A percentile compares a stretch with the other conserved stretches of the same genome.
These are phyloP conservation scores for Hamigera avellanea DNA, from an alignment of 495 filamentous ascomycete genomes.

Conservation along the genomic window DNA sequence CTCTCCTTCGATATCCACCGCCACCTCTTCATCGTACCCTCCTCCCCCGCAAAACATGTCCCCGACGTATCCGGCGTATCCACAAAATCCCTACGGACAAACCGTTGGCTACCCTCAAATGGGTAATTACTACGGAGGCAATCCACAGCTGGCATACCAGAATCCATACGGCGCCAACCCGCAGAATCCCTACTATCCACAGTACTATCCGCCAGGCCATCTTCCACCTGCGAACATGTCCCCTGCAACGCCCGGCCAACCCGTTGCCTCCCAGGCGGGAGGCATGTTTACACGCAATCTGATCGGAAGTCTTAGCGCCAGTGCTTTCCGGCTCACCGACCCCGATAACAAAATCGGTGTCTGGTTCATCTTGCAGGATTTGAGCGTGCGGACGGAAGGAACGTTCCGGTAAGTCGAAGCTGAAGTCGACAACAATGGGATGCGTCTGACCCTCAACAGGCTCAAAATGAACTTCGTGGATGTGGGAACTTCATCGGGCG, in stretches of 20 bases:
- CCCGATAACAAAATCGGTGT: conserved; percentile 76
- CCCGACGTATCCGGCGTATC: conserved; percentile 22
- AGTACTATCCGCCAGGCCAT: conserved; percentile 20
- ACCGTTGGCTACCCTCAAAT: conserved; percentile 28
- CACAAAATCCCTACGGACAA: conserved; percentile 26
- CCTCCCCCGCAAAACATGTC: conserved; percentile 39
- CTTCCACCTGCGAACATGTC: conserved; percentile 27
- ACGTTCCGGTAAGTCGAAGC: conserved; percentile 60
- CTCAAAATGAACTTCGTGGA: conserved; percentile 78
- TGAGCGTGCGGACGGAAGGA: conserved; percentile 89
- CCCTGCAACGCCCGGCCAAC: conserved; percentile 19
- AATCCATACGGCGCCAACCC: conserved; percentile 31
- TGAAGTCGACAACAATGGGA: too few species aligned
- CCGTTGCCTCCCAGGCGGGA: conserved; percentile 40
- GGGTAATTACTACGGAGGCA: conserved; percentile 30
- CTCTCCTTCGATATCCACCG: conserved; percentile 80
- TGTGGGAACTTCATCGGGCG: conserved; percentile 43
- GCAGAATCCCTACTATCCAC: conserved; percentile 29
- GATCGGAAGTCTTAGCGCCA: conserved; percentile 85
- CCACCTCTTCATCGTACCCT: conserved; percentile 67
- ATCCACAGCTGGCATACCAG: conserved; percentile 25
- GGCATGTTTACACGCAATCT: conserved; percentile 97
- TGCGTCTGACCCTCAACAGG: too few species aligned
- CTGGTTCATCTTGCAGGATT: conserved; percentile 95
- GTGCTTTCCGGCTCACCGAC: conserved; percentile 78